Evolutionary conservation across 495 filamentous ascomycete genomes (phyloP).

Genomic region (Evernia prunastri): DNA sequence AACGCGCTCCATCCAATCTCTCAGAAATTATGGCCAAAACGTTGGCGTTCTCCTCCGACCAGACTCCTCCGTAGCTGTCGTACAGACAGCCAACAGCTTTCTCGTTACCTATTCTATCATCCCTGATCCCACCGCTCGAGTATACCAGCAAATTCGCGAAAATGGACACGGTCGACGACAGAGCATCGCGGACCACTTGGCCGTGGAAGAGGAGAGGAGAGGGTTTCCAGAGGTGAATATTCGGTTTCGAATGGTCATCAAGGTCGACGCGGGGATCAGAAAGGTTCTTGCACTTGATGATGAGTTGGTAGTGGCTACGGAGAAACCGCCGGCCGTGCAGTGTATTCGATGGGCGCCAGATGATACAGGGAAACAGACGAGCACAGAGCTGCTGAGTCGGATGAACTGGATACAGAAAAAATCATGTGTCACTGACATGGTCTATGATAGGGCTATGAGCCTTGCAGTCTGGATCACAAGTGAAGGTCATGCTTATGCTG

Average conservation of each 20-base stretch:
- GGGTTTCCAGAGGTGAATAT: conserved; percentile 81
- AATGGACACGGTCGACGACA: conserved; percentile 62
- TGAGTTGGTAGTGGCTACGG: conserved; percentile 87
- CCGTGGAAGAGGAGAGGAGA: conserved; percentile 58
- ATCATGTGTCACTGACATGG: conserved; percentile 72
- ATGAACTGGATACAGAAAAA: conserved; percentile 80
- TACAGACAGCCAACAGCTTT: conserved; percentile 83
- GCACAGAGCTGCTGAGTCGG: conserved; percentile 79
- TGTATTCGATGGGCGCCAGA: conserved; percentile 93
- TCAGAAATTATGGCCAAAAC: conserved; percentile 80
- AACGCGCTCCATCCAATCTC: conserved; percentile 67
- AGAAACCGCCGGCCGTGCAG: conserved; percentile 88
- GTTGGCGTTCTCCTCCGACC: conserved; percentile 79
- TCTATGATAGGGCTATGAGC: conserved; percentile 96
- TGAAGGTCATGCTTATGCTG: conserved; percentile 86
- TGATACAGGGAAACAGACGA: conserved; percentile 73
- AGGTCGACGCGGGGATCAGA: conserved; percentile 91
- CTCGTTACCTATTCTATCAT: conserved; percentile 91
- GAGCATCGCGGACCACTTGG: conserved; percentile 55
- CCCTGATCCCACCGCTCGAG: conserved; percentile 70
- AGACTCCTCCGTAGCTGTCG: conserved; percentile 82
- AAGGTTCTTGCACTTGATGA: conserved; percentile 84
- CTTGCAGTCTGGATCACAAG: conserved; percentile 88
- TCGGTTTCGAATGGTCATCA: conserved; percentile 94
- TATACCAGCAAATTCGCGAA: conserved; percentile 76